A percentile compares a stretch with the other conserved stretches of the same genome.
Conservation (phyloP, 441 rosid genomes). For the Jatropha podagrica region DNA sequence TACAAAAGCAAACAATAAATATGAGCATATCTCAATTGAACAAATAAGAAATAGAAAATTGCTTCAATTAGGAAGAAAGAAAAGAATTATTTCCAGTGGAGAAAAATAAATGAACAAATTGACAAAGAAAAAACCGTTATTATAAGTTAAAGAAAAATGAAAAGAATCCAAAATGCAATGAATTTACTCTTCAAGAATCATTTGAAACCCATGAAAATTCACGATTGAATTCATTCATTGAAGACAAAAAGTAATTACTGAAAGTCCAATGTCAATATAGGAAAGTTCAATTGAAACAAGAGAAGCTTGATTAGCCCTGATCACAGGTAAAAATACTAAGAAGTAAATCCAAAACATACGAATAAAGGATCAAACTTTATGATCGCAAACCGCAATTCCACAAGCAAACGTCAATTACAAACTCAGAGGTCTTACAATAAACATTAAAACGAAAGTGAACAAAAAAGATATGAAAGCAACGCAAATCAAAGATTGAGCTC, state of each 20-base stretch:
- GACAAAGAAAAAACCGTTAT: not conserved
- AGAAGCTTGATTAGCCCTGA: slow-evolving; percentile 11
- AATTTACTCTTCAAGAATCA: not conserved
- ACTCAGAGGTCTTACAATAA: not conserved
- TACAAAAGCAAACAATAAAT: not conserved
- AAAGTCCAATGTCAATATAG: not conserved
- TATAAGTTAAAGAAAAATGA: not conserved
- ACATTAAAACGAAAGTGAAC: not conserved
- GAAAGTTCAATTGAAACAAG: not conserved
- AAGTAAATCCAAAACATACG: slow-evolving; percentile 8
- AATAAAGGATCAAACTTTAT: slow-evolving; percentile 9
- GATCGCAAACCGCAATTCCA: not conserved
- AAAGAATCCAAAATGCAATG: not conserved
- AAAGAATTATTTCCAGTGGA: not conserved
- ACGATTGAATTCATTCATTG: not conserved
- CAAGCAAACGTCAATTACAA: not conserved
- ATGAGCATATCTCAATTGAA: not conserved
- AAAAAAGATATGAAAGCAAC: not conserved
- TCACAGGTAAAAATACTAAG: not conserved
- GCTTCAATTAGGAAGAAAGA: not conserved
- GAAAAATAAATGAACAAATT: not conserved
- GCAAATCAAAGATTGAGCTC: slow-evolving; percentile 2
- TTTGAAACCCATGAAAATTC: slow-evolving; percentile 2
- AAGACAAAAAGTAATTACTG: not conserved
- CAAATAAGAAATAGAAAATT: not conserved